These are phyloP conservation scores for Pisolithus thermaeus DNA, from an alignment of 1,284 basidiomycete genomes.

Conservation along the genomic window DNA sequence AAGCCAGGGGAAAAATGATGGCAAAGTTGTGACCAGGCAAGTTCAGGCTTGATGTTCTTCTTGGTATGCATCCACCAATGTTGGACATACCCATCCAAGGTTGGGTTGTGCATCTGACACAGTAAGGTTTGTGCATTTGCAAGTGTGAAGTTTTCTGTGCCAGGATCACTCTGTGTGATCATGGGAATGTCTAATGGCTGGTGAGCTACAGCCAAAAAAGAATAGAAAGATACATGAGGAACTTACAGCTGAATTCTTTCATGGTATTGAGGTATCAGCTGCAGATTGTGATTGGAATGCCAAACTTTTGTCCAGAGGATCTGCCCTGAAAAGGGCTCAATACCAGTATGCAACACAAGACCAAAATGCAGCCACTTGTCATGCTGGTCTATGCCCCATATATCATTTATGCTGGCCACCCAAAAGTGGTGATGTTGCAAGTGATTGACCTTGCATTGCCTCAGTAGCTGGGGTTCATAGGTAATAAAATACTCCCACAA, in stretches of 20 bases:
- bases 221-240: neutral
- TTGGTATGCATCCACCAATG: neutral
- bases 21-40: slow-evolving; percentile 9
- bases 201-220: neutral
- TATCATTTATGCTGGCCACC: slow-evolving; percentile 34
- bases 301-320: slow-evolving; percentile 34
- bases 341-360: slow-evolving; percentile 29
- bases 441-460: slow-evolving; percentile 4
- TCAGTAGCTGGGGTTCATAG: slow-evolving; percentile 12
- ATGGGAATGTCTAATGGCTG: neutral
- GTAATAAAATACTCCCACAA: neutral
- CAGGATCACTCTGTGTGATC: slow-evolving; percentile 25
- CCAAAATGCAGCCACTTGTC: slow-evolving; percentile 38
- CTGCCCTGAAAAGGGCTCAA: slow-evolving; percentile 30
- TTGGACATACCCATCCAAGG: slow-evolving; percentile 1
- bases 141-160: slow-evolving; percentile 22
- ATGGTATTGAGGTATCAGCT: slow-evolving; percentile 27
- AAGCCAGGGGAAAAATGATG: slow-evolving; percentile 16
- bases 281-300: slow-evolving; percentile 38
- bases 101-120: slow-evolving; percentile 14
- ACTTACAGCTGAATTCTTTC: slow-evolving; percentile 17
- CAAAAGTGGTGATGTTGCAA: slow-evolving; percentile 28
- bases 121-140: slow-evolving; percentile 24
- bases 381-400: slow-evolving; percentile 12
- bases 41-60: slow-evolving; percentile 17